Evolutionary conservation across 305 asterid genomes (phyloP).

Genomic region (Coffea humblotiana): DNA sequence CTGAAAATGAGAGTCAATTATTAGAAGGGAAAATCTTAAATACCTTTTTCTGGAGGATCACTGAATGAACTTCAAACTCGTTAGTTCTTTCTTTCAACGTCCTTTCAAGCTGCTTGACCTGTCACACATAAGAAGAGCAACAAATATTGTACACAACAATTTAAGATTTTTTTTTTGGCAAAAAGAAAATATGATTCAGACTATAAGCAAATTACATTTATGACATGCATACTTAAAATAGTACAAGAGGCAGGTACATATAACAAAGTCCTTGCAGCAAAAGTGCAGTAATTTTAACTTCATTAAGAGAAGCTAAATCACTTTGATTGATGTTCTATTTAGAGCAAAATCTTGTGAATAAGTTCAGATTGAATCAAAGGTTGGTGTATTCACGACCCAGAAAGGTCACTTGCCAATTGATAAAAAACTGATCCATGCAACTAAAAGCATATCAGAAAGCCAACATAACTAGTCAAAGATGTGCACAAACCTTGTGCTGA

Average conservation of each 20-base stretch:
- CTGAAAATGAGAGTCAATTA: no score
- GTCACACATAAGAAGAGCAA: conserved; percentile 14
- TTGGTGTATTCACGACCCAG: neutral
- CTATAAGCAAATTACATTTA: neutral
- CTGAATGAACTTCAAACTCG: conserved; percentile 46
- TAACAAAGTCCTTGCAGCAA: neutral
- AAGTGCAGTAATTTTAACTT: neutral
- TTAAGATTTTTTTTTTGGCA: neutral
- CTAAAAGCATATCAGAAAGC: neutral
- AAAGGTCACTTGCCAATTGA: neutral
- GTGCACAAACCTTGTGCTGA: conserved; percentile 1
- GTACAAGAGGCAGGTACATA: neutral
- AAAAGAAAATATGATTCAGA: neutral
- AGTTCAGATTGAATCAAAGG: neutral
- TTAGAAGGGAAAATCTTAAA: no score
- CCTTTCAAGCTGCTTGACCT: conserved; percentile 76
- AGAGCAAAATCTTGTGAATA: neutral
- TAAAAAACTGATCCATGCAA: no score
- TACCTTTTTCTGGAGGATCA: conserved; percentile 60
- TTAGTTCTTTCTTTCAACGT: conserved; percentile 47
- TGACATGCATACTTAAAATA: neutral
- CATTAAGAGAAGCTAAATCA: neutral
- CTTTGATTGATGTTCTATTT: neutral
- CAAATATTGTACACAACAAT: neutral
- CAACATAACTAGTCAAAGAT: neutral